A percentile compares a stretch with the other conserved stretches of the same genome.
Conservation (phyloP, 208 protist species). For the Entamoeba dispar region DNA sequence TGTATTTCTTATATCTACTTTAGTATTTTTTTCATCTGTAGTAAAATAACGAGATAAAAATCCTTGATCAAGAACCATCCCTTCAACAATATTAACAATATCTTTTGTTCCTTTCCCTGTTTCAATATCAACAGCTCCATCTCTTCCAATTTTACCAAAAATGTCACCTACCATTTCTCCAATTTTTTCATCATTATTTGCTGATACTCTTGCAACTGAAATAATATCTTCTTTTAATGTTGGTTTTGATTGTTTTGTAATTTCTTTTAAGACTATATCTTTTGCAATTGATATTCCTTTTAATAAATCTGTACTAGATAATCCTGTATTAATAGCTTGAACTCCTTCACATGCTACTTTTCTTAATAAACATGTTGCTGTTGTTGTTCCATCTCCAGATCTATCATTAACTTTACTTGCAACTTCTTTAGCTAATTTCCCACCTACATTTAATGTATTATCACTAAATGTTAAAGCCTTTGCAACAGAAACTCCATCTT, state of each 20-base stretch:
- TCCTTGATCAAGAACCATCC: conserved; percentile 83
- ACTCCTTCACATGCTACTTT: conserved; percentile 85
- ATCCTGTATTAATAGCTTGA: conserved; percentile 78
- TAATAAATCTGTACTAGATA: conserved; percentile 94
- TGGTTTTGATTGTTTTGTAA: conserved; percentile 49
- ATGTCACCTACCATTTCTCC: not conserved
- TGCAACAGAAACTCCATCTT: conserved; percentile 98
- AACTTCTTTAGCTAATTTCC: conserved; percentile 72
- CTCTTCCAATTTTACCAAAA: not conserved
- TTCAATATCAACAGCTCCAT: conserved; percentile 16
- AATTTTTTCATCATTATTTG: not conserved
- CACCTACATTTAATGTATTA: conserved; percentile 62
- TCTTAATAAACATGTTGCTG: conserved; percentile 85
- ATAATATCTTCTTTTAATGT: not conserved
- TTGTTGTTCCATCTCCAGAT: conserved; percentile 74
- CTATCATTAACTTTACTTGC: conserved; percentile 84
- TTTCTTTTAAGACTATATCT: conserved; percentile 40
- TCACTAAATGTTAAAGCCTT: conserved; percentile 83
- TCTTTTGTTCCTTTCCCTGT: not conserved
- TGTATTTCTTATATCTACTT: not conserved
- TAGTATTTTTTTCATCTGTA: conserved; percentile 80
- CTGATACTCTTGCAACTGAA: not conserved
- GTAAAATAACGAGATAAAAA: conserved; percentile 95
- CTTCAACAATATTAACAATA: conserved; percentile 55
- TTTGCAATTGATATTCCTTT: conserved; percentile 86